Evolutionary conservation across 164 flowering plant species (phyloP), one percentile per base, ranked within the genome.

Genomic region (Sextonia rubra): DNA sequence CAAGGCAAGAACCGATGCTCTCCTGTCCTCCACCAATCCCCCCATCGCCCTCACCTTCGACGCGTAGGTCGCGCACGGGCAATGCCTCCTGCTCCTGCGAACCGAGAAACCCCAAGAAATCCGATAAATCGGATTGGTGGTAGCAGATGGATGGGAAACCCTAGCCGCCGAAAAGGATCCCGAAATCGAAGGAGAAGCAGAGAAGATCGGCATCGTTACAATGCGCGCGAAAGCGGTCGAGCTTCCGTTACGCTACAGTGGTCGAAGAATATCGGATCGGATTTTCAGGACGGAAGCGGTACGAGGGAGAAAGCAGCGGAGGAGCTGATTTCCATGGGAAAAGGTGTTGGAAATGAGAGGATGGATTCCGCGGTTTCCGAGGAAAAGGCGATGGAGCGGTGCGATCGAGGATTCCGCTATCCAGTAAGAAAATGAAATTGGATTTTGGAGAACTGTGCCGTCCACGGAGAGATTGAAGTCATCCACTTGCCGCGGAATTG

Each of bases 21-120:
- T 71, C 29, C 72, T 79, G 47, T 82, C 84, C 71, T 82, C 75
- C 11, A 82, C 78, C 61, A 83, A 72, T 75, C 80, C 83, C 22
- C 81, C 81, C 81, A 80, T 78, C 64, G 83, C 83, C 44, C 74
- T 60, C 2, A 71, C 72, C 48, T 77, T 72, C 20, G 78, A 73
- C 9, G 69, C 49, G 17, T 48, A 66, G 23, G 72, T 20, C 26
- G 60, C 47, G 27, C 73, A 74, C 24, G 71, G 64, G 25, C 74
- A 27, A 32, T 55, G 65, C 65, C 71, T 32, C 25, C 64, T 29
- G 23, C 71, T 23, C 68, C 64, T 60, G 25, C 72, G 69, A 20
- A 26, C 11, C 44, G 70, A 75, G 4, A 48, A 18, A 9, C 76
- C 69, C 26, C 29, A 60, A 26, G 27, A 32, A 61, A 25, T 23